Conservation (phyloP, 495 filamentous ascomycete genomes). For the Aspergillus incahuasiensis region DNA sequence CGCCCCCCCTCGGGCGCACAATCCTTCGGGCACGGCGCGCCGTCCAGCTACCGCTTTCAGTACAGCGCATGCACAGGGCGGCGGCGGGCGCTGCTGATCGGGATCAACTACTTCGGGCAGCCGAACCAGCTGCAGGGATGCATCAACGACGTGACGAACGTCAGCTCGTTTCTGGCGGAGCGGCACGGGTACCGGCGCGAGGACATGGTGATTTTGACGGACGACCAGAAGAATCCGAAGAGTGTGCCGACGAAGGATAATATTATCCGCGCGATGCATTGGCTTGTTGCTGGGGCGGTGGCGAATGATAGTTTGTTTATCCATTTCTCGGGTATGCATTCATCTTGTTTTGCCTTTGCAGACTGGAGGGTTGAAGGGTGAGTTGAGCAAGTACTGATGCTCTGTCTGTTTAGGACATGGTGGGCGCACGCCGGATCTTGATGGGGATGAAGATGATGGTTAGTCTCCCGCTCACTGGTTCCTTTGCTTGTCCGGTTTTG, state of each 20-base stretch:
- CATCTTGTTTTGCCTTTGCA: no score
- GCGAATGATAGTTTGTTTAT: slow-evolving; percentile 95
- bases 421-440: slow-evolving; percentile 89
- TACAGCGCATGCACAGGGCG: slow-evolving; percentile 89
- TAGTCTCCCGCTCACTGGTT: neutral
- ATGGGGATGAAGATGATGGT: slow-evolving; percentile 91
- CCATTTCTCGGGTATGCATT: slow-evolving; percentile 76
- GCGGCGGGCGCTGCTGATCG: slow-evolving; percentile 87
- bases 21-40: slow-evolving; percentile 72
- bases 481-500: no score
- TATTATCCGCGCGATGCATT: slow-evolving; percentile 95
- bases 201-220: slow-evolving; percentile 97
- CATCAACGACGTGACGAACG: slow-evolving; percentile 97
- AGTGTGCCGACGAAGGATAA: slow-evolving; percentile 92
- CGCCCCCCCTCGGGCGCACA: slow-evolving; percentile 38
- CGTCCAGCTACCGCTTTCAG: slow-evolving; percentile 74
- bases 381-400: neutral
- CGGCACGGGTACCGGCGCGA: slow-evolving; percentile 86
- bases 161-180: slow-evolving; percentile 83
- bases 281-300: slow-evolving; percentile 92
- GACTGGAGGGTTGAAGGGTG: no score
- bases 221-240: slow-evolving; percentile 93
- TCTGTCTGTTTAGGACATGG: slow-evolving; percentile 64
- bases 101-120: slow-evolving; percentile 96
- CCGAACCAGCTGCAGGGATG: slow-evolving; percentile 83